Evolutionary conservation across 768 basidiomycete genomes (phyloP).

Genomic region (Obba rivulosa): DNA sequence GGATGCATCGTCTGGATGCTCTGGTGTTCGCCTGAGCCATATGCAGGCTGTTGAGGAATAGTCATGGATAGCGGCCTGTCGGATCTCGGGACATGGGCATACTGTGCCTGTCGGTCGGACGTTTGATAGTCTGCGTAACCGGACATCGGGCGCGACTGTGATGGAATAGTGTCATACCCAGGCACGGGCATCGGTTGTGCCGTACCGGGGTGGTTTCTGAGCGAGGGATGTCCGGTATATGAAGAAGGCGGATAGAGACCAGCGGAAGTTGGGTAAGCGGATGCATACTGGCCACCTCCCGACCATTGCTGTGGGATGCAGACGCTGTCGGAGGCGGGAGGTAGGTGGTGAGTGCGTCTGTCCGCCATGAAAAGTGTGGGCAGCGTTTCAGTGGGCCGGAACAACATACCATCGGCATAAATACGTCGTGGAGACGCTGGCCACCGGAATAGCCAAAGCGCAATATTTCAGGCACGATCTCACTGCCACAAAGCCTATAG

Average conservation of each 20-base stretch:
- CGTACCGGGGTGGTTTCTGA: constrained; percentile 7
- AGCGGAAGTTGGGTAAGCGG: constrained; percentile 10
- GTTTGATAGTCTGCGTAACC: constrained; percentile 5
- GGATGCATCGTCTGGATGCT: constrained; percentile 3
- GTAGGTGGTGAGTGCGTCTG: constrained; percentile 15
- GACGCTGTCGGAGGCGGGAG: constrained; percentile 11
- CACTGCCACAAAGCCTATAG: constrained; percentile 20
- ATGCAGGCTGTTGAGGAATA: constrained; percentile 13
- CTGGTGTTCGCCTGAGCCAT: constrained; percentile 8
- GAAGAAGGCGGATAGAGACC: constrained; percentile 12
- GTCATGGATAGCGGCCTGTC: constrained; percentile 15
- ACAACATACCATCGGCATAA: constrained; percentile 5
- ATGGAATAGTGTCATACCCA: constrained; percentile 12
- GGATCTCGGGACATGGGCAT: constrained; percentile 13
- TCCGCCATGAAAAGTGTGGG: constrained; percentile 15
- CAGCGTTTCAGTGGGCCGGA: constrained; percentile 1
- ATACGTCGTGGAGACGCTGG: constrained; percentile 14
- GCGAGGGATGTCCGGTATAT: constrained; percentile 10
- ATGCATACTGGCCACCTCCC: constrained; percentile 8
- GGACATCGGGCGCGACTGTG: constrained; percentile 12
- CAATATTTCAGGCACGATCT: constrained; percentile 17
- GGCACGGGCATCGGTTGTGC: constrained; percentile 1
- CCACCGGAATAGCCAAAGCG: background rate
- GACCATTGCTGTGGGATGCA: constrained; percentile 12
- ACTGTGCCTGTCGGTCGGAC: constrained; percentile 9